phyloP scores from a whole-genome alignment of 169 alveolate genomes.

The Eimeria necatrix region DNA sequence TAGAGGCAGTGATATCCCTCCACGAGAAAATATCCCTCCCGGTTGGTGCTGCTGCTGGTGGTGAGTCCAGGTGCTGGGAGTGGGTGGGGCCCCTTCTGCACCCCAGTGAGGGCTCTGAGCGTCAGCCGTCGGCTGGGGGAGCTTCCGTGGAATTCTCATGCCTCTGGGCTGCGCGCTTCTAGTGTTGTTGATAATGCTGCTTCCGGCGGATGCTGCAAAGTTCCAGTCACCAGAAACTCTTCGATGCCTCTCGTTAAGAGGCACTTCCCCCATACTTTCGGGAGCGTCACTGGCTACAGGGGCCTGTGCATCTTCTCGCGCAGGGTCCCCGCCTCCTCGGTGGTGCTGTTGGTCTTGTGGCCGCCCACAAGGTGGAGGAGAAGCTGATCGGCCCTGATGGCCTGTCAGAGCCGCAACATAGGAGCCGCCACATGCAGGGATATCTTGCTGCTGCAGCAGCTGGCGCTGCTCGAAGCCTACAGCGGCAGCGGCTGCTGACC shows the following conservation, averaged over 20 bases:
- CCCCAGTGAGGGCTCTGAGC: conserved; percentile 68
- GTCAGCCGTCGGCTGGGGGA: conserved; percentile 15
- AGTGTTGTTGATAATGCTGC: conserved; percentile 39
- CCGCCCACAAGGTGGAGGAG: conserved; percentile 1
- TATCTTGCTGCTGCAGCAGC: conserved; percentile 26
- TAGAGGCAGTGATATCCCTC: neutral
- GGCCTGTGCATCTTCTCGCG: neutral
- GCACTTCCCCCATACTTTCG: conserved; percentile 34
- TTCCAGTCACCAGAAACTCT: conserved; percentile 49
- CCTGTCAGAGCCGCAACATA: conserved; percentile 56
- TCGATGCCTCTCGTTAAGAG: conserved; percentile 1
- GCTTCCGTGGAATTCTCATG: neutral
- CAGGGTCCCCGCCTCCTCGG: conserved; percentile 16
- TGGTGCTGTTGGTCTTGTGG: conserved; percentile 66
- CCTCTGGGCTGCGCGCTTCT: conserved; percentile 47
- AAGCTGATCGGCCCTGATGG: neutral
- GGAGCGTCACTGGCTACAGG: conserved; percentile 9
- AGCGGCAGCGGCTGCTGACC: conserved; percentile 6
- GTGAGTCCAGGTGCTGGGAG: conserved; percentile 62
- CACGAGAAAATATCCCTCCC: conserved; percentile 27
- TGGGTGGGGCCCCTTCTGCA: conserved; percentile 27
- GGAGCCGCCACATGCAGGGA: conserved; percentile 19
- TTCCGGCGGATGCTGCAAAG: neutral
- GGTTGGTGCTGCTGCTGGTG: conserved; percentile 59
- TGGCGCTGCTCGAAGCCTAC: conserved; percentile 28